Conservation (phyloP, 1,139 yeast species). For the Candida sp. region DNA sequence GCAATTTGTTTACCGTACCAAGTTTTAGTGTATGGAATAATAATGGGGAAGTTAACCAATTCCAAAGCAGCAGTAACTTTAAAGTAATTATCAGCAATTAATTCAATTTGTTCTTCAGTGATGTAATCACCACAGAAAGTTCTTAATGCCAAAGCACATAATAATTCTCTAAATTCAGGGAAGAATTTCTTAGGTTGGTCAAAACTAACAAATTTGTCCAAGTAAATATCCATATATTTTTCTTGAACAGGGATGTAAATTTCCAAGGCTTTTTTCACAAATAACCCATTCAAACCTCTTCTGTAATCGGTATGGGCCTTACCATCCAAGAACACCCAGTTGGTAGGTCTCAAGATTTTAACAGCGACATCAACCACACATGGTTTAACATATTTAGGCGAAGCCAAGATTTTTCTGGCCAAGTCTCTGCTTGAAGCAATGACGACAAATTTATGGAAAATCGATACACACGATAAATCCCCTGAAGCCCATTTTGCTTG, state of each 20-base stretch:
- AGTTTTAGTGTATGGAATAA: constrained; percentile 91
- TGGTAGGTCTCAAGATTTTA: constrained; percentile 88
- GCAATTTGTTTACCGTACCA: constrained; percentile 97
- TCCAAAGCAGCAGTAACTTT: constrained; percentile 93
- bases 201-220: constrained; percentile 58
- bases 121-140: constrained; percentile 97
- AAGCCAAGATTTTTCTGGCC: constrained; percentile 82
- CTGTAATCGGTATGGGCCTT: constrained; percentile 93
- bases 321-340: constrained; percentile 98
- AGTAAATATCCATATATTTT: constrained; percentile 74
- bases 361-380: constrained; percentile 97
- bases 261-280: constrained; percentile 79
- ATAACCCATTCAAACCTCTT: constrained; percentile 83
- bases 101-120: constrained; percentile 82
- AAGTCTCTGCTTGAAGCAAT: constrained; percentile 90
- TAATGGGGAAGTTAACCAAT: constrained; percentile 95
- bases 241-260: constrained; percentile 84
- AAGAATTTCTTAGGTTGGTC: constrained; percentile 73
- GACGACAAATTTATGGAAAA: constrained; percentile 96
- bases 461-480: constrained; percentile 91
- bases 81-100: constrained; percentile 88
- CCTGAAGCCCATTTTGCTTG: constrained; percentile 94
- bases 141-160: constrained; percentile 90
- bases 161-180: constrained; percentile 91
- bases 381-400: constrained; percentile 89